Evolutionary conservation across 495 filamentous ascomycete species (phyloP), one percentile per base, ranked within the genome.

Genomic region (Aspergillus leporis): DNA sequence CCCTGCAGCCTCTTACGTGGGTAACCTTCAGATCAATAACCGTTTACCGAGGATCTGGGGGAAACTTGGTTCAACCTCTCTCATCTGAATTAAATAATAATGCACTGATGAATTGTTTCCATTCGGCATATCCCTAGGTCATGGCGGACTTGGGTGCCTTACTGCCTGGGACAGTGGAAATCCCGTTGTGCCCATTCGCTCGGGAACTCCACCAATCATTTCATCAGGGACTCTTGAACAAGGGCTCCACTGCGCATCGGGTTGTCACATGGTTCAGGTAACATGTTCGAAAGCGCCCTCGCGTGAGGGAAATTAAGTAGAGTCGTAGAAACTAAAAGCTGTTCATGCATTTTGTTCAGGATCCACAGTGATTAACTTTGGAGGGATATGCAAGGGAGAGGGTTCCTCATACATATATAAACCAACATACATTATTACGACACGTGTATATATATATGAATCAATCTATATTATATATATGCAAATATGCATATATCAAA

Each of bases 121-220:
- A 28, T 28, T 28, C 25, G 25, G 25, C 25, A 28, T 6, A 28
- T 3, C n/a, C n/a, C 6, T 28, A 3, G 25, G 25, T 28, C 25
- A 28, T 28, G 6, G 25, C 25, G 25, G 25, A 28, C 16, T 25
- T 21, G 18, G 5, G 21, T 51, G 48, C 48, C 47, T 50, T 21
- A n/a, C 12, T 40, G 36, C 16, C 48, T 51, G 53, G 34, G 38
- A 25, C 31, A 7, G 25, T 45, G 38, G 40, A 55, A 55, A 55
- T 55, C 40, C 53, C 55, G 46, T 18, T 21, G 16, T 49, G 46
- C 46, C 55, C 41, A 57, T 57, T 57, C 55, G 46, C 23, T 50
- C 45, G 19, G 28, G 19, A 46, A 28, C 1, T 25, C 5, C 25
- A 46, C 54, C 54, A 49, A 56, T 49, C 54, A 56, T 21, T 2